Evolutionary conservation across 768 basidiomycete genomes (phyloP).

Genomic region (Trametes sanguinea): DNA sequence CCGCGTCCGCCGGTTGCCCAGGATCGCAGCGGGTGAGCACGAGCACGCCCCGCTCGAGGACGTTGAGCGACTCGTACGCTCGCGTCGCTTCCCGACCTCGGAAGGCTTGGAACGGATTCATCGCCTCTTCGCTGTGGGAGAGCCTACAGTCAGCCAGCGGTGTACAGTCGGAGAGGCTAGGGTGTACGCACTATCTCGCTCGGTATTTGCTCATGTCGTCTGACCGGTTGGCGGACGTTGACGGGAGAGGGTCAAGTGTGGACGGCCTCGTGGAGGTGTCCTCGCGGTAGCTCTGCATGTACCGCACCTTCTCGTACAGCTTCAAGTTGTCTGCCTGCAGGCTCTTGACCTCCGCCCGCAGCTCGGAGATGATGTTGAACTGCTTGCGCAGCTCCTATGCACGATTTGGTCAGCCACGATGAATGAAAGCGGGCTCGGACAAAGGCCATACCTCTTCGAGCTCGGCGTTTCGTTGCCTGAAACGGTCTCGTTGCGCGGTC

Average conservation of each 20-base stretch:
- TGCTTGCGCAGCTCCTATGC: constrained; percentile 89
- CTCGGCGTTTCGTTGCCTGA: constrained; percentile 95
- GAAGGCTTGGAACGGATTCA: constrained; percentile 99
- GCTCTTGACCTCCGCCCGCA: constrained; percentile 74
- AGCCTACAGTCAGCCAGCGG: neutral
- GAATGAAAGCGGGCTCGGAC: neutral
- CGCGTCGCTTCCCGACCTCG: constrained; percentile 96
- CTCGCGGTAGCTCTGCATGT: constrained; percentile 96
- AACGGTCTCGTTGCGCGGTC: constrained; percentile 95
- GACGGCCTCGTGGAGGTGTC: constrained; percentile 56
- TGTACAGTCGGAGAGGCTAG: neutral
- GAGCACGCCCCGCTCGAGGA: constrained; percentile 86
- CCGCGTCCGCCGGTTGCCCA: constrained; percentile 89
- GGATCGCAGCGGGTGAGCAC: constrained; percentile 80
- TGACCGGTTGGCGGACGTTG: constrained; percentile 40
- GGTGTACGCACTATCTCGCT: constrained; percentile 59
- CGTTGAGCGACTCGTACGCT: constrained; percentile 89
- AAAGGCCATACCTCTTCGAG: constrained; percentile 81
- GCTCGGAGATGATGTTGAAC: constrained; percentile 90
- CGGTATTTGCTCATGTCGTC: constrained; percentile 90
- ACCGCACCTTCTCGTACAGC: constrained; percentile 97
- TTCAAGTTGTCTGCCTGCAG: constrained; percentile 96
- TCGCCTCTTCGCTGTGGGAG: constrained; percentile 68
- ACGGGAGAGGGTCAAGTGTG: constrained; percentile 70
- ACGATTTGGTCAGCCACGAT: neutral